Base-by-base conservation (phyloP, 768 basidiomycete species). In the Omphalotus guepiniiformis region DNA sequence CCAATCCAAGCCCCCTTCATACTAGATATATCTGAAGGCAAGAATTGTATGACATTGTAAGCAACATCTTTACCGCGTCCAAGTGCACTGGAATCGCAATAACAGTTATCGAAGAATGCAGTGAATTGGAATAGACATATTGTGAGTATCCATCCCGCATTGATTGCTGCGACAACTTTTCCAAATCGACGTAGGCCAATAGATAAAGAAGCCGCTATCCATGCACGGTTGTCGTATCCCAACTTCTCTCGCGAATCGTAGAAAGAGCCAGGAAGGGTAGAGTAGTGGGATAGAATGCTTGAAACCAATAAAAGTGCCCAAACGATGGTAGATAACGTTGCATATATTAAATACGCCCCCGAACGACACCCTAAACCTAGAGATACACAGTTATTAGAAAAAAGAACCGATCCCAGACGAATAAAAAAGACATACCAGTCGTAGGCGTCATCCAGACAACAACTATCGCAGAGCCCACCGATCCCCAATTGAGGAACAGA, bases 1-100 rank as follows among this genome's bases (percentile, higher is more conserved):
- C 70, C 68, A 37, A 65, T 60, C 71, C 73, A 73, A 11, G 66
- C 65, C 0, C 9, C 25, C 29, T 48, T 59, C 55, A 65, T 65
- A 35, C 46, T 26, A 6, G 30, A 21, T 6, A 68, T 19, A 34
- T 70, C 70, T 4, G 38, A 45, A 1, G 5, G 0, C 3, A 41
- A 36, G 2, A 56, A 36, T 1, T 27, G 15, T 4, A 73, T 60
- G 13, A 73, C 59, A 11, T 59, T 39, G 40, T 61, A 73, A 2
- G 68, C 67, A 0, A 23, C 28, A 1, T 29, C 25, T 34, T 21
- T 2, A 1, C 64, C 58, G 4, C 55, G 50, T 8, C 63, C 59
- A 8, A 69, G 50, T 13, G 63, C 62, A 47, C 60, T 63, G 53
- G 64, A 62, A 39, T 69, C 65, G 52, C 68, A 71, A 26, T 65